Evolutionary conservation across 1,284 basidiomycete genomes (phyloP).

Genomic region (Ustilago hordei): DNA sequence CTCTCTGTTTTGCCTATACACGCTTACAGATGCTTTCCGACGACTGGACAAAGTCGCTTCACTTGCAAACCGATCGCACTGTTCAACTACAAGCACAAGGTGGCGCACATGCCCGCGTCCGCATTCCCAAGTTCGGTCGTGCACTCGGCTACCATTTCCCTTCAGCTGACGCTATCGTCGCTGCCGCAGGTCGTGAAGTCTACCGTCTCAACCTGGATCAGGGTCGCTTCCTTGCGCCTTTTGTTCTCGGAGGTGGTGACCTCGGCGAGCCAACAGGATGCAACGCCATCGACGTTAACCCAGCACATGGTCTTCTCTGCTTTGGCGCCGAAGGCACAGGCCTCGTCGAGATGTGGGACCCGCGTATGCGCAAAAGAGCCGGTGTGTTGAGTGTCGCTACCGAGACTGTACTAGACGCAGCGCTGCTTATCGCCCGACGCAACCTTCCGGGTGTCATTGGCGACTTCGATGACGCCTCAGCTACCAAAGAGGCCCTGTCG

Average conservation of each 20-base stretch:
- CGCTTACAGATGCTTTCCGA: slow-evolving; percentile 84
- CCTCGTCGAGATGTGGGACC: slow-evolving; percentile 96
- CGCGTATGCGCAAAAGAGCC: slow-evolving; percentile 81
- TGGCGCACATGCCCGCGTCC: slow-evolving; percentile 89
- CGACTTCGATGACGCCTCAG: slow-evolving; percentile 60
- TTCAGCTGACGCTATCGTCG: slow-evolving; percentile 82
- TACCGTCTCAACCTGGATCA: slow-evolving; percentile 95
- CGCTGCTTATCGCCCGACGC: slow-evolving; percentile 69
- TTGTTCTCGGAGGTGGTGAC: slow-evolving; percentile 58
- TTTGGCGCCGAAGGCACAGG: slow-evolving; percentile 86
- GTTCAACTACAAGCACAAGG: slow-evolving; percentile 94
- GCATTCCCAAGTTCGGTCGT: slow-evolving; percentile 94
- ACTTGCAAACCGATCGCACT: slow-evolving; percentile 94
- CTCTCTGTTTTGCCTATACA: neutral
- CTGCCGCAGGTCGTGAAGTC: slow-evolving; percentile 84
- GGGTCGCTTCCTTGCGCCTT: slow-evolving; percentile 79
- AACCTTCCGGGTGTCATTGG: slow-evolving; percentile 64
- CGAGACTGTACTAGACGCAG: slow-evolving; percentile 69
- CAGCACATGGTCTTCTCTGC: slow-evolving; percentile 88
- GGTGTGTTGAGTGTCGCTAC: slow-evolving; percentile 83
- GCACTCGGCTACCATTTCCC: slow-evolving; percentile 89
- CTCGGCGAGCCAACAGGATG: slow-evolving; percentile 78
- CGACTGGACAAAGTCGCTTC: slow-evolving; percentile 99
- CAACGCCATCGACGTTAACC: slow-evolving; percentile 92
- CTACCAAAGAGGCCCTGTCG: slow-evolving; percentile 58